Conservation (phyloP, 1,284 basidiomycete genomes). For the Takashimella koratensis region DNA sequence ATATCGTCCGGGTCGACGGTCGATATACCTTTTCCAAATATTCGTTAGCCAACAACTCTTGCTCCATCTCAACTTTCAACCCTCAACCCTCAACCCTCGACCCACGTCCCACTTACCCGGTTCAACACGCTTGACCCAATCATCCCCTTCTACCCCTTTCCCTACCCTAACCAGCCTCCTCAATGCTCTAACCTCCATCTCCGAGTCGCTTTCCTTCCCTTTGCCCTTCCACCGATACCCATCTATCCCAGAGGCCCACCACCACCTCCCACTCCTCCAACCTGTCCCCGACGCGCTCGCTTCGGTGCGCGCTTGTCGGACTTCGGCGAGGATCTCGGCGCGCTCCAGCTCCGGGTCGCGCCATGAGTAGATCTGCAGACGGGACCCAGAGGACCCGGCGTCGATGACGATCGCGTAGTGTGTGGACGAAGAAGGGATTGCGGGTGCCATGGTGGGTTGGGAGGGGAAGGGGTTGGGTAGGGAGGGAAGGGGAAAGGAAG, state of each 20-base stretch:
- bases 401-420: slow-evolving; percentile 96
- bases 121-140: slow-evolving; percentile 89
- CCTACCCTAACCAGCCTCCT: slow-evolving; percentile 73
- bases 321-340: slow-evolving; percentile 44
- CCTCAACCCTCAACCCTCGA: slow-evolving; percentile 1
- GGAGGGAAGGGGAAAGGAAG: neutral
- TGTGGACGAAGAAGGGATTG: slow-evolving; percentile 55
- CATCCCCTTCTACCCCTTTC: slow-evolving; percentile 78
- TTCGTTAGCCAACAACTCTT: too few species aligned
- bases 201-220: slow-evolving; percentile 35
- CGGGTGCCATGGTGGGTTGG: slow-evolving; percentile 37
- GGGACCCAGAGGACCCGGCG: slow-evolving; percentile 93
- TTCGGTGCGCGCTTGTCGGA: slow-evolving; percentile 19
- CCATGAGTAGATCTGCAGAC: slow-evolving; percentile 97
- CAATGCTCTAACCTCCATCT: slow-evolving; percentile 42
- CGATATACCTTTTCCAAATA: slow-evolving; percentile 92
- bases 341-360: slow-evolving; percentile 65
- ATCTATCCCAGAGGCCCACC: slow-evolving; percentile 25
- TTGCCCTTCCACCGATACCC: slow-evolving; percentile 31
- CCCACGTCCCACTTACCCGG: slow-evolving; percentile 63
- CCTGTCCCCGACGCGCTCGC: slow-evolving; percentile 1
- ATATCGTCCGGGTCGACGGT: slow-evolving; percentile 68
- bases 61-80: too few species aligned
- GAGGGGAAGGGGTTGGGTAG: neutral
- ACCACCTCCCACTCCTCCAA: slow-evolving; percentile 27